Evolutionary conservation across 1,284 basidiomycete species (phyloP), one percentile per base, ranked within the genome.

Genomic region (Austroboletus novae-zelandiae): DNA sequence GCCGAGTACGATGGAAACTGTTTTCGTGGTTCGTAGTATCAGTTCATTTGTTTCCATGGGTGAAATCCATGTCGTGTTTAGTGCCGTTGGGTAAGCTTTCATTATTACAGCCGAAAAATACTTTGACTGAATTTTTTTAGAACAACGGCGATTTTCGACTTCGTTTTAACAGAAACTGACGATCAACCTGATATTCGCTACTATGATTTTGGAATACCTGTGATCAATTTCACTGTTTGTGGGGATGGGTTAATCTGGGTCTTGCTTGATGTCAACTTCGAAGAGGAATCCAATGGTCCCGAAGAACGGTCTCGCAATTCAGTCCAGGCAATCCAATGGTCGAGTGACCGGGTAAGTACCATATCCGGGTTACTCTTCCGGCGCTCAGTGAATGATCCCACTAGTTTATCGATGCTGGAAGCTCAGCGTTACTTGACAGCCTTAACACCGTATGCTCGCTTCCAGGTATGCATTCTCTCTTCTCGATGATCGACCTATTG

Each of bases 101-200:
- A 31, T 23, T 23, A 50, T 32, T 40, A 15, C 35, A 23, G 41
- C 18, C 20, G 5, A 41, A 17, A 1, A 23, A 35, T 34, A 34
- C 5, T 11, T 40, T 53, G 43, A 48, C 29, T 31, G 29, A 18
- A 23, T 23, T n/a, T 20, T 15, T 18, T 13, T 60, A 91, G 89
- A 18, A 78, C 81, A 3, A 82, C 84, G 1, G 86, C 88, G 0
- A 57, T 91, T 6, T 90, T 90, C 61, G 72, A 65, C 36, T 76
- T 75, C 48, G 57, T 65, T 23, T 76, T 76, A 52, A 68, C 74
- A 1, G 56, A 63, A 37, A 61, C 61, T 3, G 64, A 47, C 48
- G 34, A 54, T 11, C 60, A 66, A 5, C 48, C 63, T 1, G 56
- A 61, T 4, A 66, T 85, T 25, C 67, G 67, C 7, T 61, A 70